phyloP scores from a whole-genome alignment of 805 yeast species.

The Ogataea populi-albae region DNA sequence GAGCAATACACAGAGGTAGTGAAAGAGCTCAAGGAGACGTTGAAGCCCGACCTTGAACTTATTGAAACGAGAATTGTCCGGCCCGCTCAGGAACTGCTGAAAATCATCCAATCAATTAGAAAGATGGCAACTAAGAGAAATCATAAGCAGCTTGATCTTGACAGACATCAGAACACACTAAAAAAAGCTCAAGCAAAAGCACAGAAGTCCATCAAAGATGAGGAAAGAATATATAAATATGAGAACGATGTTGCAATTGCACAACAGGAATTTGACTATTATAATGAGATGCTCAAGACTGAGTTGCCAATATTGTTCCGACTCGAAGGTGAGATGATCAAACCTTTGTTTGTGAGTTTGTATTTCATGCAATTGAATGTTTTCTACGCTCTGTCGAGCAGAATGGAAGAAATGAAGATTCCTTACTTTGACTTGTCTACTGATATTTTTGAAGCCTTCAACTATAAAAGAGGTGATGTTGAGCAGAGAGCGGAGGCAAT shows the following conservation, averaged over 20 bases:
- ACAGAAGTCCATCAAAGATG: constrained; percentile 84
- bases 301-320: constrained; percentile 87
- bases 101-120: constrained; percentile 76
- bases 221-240: constrained; percentile 82
- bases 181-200: constrained; percentile 77
- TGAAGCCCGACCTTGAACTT: constrained; percentile 90
- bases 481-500: constrained; percentile 88
- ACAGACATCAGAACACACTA: constrained; percentile 70
- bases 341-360: constrained; percentile 89
- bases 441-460: constrained; percentile 80
- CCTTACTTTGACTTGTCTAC: constrained; percentile 88
- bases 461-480: constrained; percentile 80
- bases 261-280: constrained; percentile 93
- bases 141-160: constrained; percentile 92
- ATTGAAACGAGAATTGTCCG: constrained; percentile 85
- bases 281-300: constrained; percentile 87
- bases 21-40: constrained; percentile 74
- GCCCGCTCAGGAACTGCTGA: constrained; percentile 88
- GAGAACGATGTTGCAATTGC: constrained; percentile 90
- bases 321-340: constrained; percentile 87
- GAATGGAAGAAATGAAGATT: constrained; percentile 94
- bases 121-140: constrained; percentile 95
- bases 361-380: constrained; percentile 98
- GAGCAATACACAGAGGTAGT: constrained; percentile 89
- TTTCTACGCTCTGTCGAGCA: constrained; percentile 84